These are phyloP conservation scores for Ustilago crameri DNA, from an alignment of 1,284 basidiomycete species.

Conservation along the genomic window DNA sequence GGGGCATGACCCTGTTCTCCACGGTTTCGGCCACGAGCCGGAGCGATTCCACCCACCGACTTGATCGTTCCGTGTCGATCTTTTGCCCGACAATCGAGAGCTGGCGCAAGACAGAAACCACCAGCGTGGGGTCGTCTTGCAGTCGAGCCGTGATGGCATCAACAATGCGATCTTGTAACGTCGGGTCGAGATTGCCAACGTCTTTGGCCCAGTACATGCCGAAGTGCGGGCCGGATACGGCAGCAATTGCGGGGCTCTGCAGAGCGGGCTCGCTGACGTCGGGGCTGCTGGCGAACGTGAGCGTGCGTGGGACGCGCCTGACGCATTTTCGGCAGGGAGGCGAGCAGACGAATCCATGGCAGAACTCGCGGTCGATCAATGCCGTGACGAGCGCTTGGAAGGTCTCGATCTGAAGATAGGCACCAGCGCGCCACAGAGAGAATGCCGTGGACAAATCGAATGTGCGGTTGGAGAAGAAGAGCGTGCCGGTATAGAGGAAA, in stretches of 20 bases:
- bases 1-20: constrained; percentile 39
- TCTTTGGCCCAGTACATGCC: constrained; percentile 62
- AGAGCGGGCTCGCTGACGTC: constrained; percentile 56
- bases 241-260: constrained; percentile 29
- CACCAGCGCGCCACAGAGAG: constrained; percentile 83
- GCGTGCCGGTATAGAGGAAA: constrained; percentile 91
- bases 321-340: constrained; percentile 60
- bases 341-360: constrained; percentile 59
- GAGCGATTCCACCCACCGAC: constrained; percentile 57
- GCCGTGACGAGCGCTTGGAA: constrained; percentile 48
- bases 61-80: constrained; percentile 53
- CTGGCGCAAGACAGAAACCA: constrained; percentile 48
- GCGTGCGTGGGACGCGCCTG: constrained; percentile 56
- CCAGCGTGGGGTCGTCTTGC: constrained; percentile 17
- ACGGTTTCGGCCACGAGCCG: constrained; percentile 59
- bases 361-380: constrained; percentile 60
- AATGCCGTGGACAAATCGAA: constrained; percentile 93
- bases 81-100: constrained; percentile 47
- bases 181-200: constrained; percentile 54
- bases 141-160: constrained; percentile 35
- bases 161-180: constrained; percentile 49
- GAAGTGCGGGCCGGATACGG: constrained; percentile 53
- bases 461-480: constrained; percentile 88
- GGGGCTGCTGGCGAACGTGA: constrained; percentile 51
- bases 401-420: constrained; percentile 79